Evolutionary conservation across 129 eudicot species (phyloP).

Genomic region (Centaurea solstitialis): DNA sequence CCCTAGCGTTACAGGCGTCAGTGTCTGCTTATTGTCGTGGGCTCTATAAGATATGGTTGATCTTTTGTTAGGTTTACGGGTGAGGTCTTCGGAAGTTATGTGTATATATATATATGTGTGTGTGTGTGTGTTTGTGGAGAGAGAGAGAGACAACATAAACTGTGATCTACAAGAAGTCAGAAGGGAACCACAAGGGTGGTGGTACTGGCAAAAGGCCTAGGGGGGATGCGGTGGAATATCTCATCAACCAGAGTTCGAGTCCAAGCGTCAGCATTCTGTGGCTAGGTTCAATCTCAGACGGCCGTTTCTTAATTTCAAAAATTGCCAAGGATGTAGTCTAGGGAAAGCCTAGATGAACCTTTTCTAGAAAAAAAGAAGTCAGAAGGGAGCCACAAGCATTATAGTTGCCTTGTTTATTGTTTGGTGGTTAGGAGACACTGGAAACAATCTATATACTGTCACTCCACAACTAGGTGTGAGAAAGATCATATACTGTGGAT

Average conservation of each 20-base stretch:
- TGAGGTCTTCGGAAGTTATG: neutral
- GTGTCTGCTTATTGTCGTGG: neutral
- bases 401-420: neutral
- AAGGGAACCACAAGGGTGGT: neutral
- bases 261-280: no score
- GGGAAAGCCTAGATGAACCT: no score
- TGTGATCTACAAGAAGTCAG: neutral
- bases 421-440: neutral
- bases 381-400: neutral
- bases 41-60: neutral
- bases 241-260: no score
- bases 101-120: neutral
- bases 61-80: neutral
- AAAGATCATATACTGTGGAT: neutral
- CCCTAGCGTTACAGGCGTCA: neutral
- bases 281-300: no score
- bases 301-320: no score
- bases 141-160: neutral
- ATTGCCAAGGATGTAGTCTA: no score
- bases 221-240: no score
- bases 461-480: neutral
- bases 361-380: no score
- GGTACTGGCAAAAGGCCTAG: no score
- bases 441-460: neutral
- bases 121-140: neutral